Evolutionary conservation across 768 basidiomycete species (phyloP), one percentile per base, ranked within the genome.

Genomic region (Trametes meyenii): DNA sequence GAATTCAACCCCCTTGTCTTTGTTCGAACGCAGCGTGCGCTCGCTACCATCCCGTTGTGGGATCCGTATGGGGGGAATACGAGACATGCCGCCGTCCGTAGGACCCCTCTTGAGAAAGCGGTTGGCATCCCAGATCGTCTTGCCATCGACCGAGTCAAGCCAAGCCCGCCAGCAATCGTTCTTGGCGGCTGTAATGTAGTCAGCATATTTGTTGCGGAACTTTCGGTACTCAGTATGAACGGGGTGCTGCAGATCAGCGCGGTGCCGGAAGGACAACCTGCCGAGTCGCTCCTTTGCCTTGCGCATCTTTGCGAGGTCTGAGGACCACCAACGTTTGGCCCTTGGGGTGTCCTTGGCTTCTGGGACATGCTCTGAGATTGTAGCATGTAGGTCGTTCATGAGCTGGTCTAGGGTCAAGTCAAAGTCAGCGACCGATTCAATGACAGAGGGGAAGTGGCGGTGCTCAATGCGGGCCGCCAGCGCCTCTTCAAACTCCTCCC

Each of bases 291-390:
- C 63, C 0, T 63, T 51, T 3, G 64, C 33, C 16, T 57, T 66
- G 14, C 66, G 66, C 33, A 66, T 38, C 0, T 63, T 49, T 0
- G 53, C 55, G 1, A 81, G 72, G 0, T 74, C 73, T 14, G 54
- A 42, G 5, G 52, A 69, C 73, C 70, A 79, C 78, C 76, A 78
- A 5, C 67, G 12, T 39, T 77, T 77, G 2, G 59, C 21, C 50
- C 69, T 68, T 1, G 69, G 70, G 5, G 54, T 62, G 0, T 67
- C 68, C 23, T 66, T 54, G 0, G 63, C 36, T 1, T 50, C n/a
- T 0, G 72, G 75, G 0, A 74, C 69, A 4, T 58, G 26, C 3
- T 60, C 44, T 6, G 63, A 40, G 0, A 74, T 68, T 0, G 65
- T 66, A 0, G 50, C 43, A 5, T 66, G 48, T 0, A 78, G 56